Evolutionary conservation across 108 stramenopile species (phyloP).

Genomic region (Cyclotella baltica): DNA sequence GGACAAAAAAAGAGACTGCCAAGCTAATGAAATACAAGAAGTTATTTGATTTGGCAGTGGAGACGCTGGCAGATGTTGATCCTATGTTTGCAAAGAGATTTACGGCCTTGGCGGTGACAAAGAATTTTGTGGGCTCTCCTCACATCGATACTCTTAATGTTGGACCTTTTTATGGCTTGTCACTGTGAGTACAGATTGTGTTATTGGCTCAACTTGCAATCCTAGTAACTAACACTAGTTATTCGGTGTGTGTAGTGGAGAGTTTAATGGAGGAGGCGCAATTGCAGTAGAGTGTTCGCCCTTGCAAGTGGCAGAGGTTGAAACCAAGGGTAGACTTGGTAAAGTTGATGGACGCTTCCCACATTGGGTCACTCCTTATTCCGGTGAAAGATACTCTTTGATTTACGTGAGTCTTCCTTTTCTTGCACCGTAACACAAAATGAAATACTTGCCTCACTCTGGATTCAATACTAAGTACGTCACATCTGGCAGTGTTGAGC

Average conservation of each 20-base stretch:
- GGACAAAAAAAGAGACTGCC: slow-evolving; percentile 51
- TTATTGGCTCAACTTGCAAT: background rate
- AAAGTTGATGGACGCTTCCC: slow-evolving; percentile 80
- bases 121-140: slow-evolving; percentile 67
- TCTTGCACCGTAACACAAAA: background rate
- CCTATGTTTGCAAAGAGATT: slow-evolving; percentile 56
- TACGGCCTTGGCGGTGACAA: slow-evolving; percentile 72
- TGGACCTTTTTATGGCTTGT: slow-evolving; percentile 74
- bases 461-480: slow-evolving; percentile 19
- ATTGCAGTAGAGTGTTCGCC: slow-evolving; percentile 66
- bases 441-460: too few species aligned
- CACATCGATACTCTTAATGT: slow-evolving; percentile 77
- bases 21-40: slow-evolving; percentile 56
- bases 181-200: slow-evolving; percentile 48
- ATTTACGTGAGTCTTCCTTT: slow-evolving; percentile 47
- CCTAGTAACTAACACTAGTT: background rate
- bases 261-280: slow-evolving; percentile 50
- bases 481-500: slow-evolving; percentile 29
- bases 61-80: slow-evolving; percentile 58
- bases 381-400: slow-evolving; percentile 60
- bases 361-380: slow-evolving; percentile 75
- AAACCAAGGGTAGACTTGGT: slow-evolving; percentile 61
- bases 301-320: slow-evolving; percentile 55
- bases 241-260: slow-evolving; percentile 26
- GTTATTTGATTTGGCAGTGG: slow-evolving; percentile 61